A percentile compares a stretch with the other conserved stretches of the same genome.
Evolutionary conservation across 2,329 filamentous ascomycete species (phyloP).

Genomic region (Lasiodiplodia gonubiensis): DNA sequence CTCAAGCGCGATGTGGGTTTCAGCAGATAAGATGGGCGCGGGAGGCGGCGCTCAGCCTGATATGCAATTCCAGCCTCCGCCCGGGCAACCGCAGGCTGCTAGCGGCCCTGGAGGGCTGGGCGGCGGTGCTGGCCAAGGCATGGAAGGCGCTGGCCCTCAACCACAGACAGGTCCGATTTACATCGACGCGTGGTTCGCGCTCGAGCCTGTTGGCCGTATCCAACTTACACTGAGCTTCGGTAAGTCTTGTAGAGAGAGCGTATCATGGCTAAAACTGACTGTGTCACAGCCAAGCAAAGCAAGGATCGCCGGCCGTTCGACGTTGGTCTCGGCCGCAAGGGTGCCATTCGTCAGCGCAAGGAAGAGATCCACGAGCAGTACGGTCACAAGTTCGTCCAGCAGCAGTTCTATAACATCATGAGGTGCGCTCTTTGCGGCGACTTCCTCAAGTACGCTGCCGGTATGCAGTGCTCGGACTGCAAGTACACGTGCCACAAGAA

Average conservation of each 20-base stretch:
- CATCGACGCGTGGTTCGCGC: constrained; percentile 95
- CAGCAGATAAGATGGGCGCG: constrained; percentile 89
- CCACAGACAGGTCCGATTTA: constrained; percentile 61
- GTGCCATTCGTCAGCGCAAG: constrained; percentile 95
- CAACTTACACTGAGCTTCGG: constrained; percentile 88
- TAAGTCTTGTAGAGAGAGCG: constrained; percentile 40
- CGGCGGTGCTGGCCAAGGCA: constrained; percentile 42
- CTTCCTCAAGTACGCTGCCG: constrained; percentile 96
- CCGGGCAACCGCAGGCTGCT: constrained; percentile 43
- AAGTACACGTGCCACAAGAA: constrained; percentile 99
- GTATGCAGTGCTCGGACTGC: constrained; percentile 99
- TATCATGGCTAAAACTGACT: constrained; percentile 7
- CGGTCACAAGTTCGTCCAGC: constrained; percentile 97
- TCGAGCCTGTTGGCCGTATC: constrained; percentile 92
- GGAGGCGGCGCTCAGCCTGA: constrained; percentile 58
- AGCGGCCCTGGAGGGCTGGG: constrained; percentile 44
- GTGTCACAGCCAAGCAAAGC: constrained; percentile 72
- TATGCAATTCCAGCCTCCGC: constrained; percentile 59
- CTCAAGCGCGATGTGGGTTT: constrained; percentile 81
- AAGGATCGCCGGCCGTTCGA: constrained; percentile 84
- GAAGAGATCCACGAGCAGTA: constrained; percentile 99
- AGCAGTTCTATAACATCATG: constrained; percentile 99
- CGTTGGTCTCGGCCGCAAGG: constrained; percentile 89
- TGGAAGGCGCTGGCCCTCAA: constrained; percentile 43
- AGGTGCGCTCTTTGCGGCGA: constrained; percentile 96